Conservation (phyloP, 257 asterid species). For the Ligustrum vulgare region DNA sequence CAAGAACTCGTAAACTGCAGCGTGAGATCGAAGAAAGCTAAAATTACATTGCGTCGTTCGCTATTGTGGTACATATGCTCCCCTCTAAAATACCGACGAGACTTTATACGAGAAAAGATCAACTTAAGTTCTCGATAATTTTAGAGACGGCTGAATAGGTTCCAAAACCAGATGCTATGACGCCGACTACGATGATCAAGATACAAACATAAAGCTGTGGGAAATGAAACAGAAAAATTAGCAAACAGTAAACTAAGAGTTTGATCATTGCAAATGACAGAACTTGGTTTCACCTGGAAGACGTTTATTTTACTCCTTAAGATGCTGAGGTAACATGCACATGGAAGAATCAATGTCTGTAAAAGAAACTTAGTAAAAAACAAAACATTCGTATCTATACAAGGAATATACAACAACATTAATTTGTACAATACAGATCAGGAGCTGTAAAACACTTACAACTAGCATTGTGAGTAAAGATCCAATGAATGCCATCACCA, state of each 20-base stretch:
- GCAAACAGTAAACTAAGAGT: not conserved
- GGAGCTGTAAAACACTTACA: conserved; percentile 36
- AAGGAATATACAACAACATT: not conserved
- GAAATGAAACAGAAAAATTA: not conserved
- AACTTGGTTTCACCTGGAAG: conserved; percentile 53
- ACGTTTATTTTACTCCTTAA: conserved; percentile 49
- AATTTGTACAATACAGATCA: not conserved
- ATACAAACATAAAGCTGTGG: conserved; percentile 55
- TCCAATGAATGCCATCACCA: conserved; percentile 89
- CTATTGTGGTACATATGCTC: not conserved
- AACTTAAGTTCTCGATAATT: conserved; percentile 55
- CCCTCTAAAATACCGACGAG: not conserved
- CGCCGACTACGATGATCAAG: conserved; percentile 60
- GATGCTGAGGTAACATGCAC: conserved; percentile 89
- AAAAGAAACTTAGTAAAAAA: too few species aligned
- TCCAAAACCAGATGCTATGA: conserved; percentile 59
- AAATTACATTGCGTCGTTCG: not conserved
- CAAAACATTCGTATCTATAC: not conserved
- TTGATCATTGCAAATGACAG: not conserved
- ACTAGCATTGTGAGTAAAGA: conserved; percentile 92
- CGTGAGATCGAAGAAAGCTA: not conserved
- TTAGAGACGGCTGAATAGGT: conserved; percentile 71
- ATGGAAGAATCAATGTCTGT: conserved; percentile 86
- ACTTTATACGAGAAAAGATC: not conserved
- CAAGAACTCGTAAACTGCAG: not conserved